phyloP scores from a whole-genome alignment of 2,329 filamentous ascomycete species.

The Pseudogymnoascus sp. region DNA sequence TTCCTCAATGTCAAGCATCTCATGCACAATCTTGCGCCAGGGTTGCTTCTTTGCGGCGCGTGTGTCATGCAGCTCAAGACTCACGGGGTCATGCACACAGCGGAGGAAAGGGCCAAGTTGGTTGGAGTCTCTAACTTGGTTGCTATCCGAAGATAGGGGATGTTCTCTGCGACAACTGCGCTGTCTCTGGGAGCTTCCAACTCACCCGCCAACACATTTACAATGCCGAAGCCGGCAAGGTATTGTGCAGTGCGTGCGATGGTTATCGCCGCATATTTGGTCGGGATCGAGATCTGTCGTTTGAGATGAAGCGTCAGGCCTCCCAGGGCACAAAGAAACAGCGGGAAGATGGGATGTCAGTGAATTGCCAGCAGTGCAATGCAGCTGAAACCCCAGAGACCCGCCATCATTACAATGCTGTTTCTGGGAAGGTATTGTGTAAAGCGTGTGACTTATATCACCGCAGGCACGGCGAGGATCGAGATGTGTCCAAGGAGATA shows the following conservation, averaged over 20 bases:
- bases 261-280: background rate
- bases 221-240: too few relatives aligned
- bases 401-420: background rate
- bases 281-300: too few relatives aligned
- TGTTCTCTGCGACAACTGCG: background rate
- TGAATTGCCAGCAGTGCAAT: background rate
- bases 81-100: background rate
- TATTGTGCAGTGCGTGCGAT: background rate
- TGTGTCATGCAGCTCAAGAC: background rate
- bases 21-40: background rate
- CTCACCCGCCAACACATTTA: background rate
- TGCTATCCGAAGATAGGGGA: background rate
- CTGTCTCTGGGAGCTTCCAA: background rate
- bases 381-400: too few relatives aligned
- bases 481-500: background rate
- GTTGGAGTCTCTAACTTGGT: background rate
- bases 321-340: too few relatives aligned
- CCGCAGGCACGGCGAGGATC: background rate
- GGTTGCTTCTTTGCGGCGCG: background rate
- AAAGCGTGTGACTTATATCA: background rate
- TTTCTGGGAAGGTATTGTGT: background rate
- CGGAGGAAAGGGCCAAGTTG: background rate
- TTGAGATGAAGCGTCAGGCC: too few relatives aligned
- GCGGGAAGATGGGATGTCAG: too few relatives aligned
- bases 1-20: background rate